Evolutionary conservation across 2,329 filamentous ascomycete genomes (phyloP), one percentile per base, ranked within the genome.

Genomic region (Claviceps purpurea): DNA sequence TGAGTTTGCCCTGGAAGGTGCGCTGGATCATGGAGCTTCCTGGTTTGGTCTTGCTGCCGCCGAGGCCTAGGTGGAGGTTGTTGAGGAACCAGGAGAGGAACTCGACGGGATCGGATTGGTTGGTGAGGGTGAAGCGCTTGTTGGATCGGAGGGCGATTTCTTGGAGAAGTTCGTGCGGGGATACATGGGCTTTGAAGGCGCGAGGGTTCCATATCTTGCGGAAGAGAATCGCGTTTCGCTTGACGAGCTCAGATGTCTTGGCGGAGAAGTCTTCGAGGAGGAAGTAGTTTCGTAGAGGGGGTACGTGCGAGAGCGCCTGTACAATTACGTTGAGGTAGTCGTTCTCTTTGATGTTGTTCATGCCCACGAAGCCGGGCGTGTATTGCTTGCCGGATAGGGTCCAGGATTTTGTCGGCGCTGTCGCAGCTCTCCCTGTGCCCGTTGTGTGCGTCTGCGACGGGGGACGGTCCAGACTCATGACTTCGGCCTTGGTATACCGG

Each of bases 301-400:
- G 74, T 26, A 97, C 89, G 68, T 98, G 93, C 2, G 91, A 84
- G 40, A 98, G 77, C 6, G 90, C 85, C 68, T 98, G 93, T 48
- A 95, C 85, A 3, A 96, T 80, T 26, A 95, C 91, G 65, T 98
- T 98, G 64, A 97, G 78, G 71, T 98, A 98, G 73, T 98, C 93
- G 70, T 98, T 98, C 54, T 93, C 89, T 69, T 98, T 98, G 76
- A 98, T 96, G 70, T 98, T 98, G 76, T 98, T 98, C 87, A 98
- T 94, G 58, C 93, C 93, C 55, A 98, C 89, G 65, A 90, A 98
- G 5, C 93, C 91, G 20, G 93, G 93, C 58, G 84, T 84, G 70
- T 98, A 98, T 65, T 86, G 82, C 68, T 85, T 87, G 56, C 89
- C 89, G 49, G 76, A 75, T 43, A 97, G 76, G 61, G 95, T 91